Conservation (phyloP, 192 early-diverging fungal genomes). For the Funneliformis geosporum region DNA sequence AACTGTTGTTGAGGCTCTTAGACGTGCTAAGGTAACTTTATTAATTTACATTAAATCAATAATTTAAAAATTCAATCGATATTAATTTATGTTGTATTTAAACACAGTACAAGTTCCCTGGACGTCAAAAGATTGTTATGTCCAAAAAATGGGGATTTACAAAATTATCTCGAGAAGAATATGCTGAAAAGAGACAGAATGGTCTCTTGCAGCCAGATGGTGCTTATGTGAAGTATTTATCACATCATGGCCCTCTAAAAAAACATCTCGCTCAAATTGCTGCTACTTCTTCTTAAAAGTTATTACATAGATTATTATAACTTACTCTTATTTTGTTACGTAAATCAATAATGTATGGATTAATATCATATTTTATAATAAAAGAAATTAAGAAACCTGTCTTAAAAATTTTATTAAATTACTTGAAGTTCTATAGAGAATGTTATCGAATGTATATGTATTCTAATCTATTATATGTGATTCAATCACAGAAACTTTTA, state of each 20-base stretch:
- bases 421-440: too few relatives aligned
- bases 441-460: too few relatives aligned
- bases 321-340: too few relatives aligned
- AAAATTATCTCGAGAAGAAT: conserved; percentile 92
- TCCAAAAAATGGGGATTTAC: conserved; percentile 99
- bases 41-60: too few relatives aligned
- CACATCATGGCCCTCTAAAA: conserved; percentile 76
- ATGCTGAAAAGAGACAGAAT: conserved; percentile 71
- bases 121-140: conserved; percentile 97
- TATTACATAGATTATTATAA: background rate
- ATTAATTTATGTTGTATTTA: background rate
- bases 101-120: conserved; percentile 95
- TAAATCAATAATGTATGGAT: too few relatives aligned
- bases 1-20: conserved; percentile 81
- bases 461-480: background rate
- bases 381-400: background rate
- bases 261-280: conserved; percentile 45
- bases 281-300: background rate
- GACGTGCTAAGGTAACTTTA: conserved; percentile 48
- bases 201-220: conserved; percentile 89
- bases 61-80: too few relatives aligned
- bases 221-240: conserved; percentile 93
- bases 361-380: too few relatives aligned
- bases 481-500: background rate
- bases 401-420: background rate